Conservation (phyloP, 2,329 filamentous ascomycete species). For the Cladosporium sp. region DNA sequence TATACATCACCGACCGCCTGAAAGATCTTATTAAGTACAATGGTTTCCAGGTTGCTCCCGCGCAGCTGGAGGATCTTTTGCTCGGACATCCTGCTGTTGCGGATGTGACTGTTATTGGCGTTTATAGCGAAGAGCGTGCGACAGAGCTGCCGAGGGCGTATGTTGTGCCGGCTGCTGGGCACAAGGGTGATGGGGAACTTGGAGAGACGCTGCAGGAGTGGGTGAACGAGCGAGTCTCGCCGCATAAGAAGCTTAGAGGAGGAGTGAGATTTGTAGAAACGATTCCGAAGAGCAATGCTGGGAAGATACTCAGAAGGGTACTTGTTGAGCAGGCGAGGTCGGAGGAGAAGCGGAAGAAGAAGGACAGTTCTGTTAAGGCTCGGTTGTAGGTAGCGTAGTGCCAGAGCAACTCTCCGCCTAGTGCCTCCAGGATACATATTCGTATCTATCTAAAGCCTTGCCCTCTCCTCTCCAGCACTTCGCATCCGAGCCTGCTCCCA, state of each 20-base stretch:
- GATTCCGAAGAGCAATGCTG: slow-evolving; percentile 49
- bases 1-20: slow-evolving; percentile 72
- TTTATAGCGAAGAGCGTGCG: slow-evolving; percentile 47
- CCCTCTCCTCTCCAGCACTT: background rate
- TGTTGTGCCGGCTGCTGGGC: slow-evolving; percentile 41
- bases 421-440: no score
- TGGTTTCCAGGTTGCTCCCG: slow-evolving; percentile 49
- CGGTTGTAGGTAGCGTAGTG: no score
- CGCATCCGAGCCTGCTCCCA: background rate
- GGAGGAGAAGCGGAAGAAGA: slow-evolving; percentile 46
- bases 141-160: slow-evolving; percentile 50
- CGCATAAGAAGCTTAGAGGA: slow-evolving; percentile 49
- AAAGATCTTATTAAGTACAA: slow-evolving; percentile 50
- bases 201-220: slow-evolving; percentile 45
- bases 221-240: slow-evolving; percentile 46
- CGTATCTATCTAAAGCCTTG: background rate
- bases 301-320: slow-evolving; percentile 51
- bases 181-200: slow-evolving; percentile 29
- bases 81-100: slow-evolving; percentile 43
- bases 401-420: no score
- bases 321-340: slow-evolving; percentile 45
- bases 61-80: slow-evolving; percentile 48
- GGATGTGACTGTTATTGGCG: slow-evolving; percentile 47
- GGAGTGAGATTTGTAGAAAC: slow-evolving; percentile 48
- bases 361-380: slow-evolving; percentile 37